Evolutionary conservation across 768 basidiomycete species (phyloP).

Genomic region (Chlorophyllum brunneum): DNA sequence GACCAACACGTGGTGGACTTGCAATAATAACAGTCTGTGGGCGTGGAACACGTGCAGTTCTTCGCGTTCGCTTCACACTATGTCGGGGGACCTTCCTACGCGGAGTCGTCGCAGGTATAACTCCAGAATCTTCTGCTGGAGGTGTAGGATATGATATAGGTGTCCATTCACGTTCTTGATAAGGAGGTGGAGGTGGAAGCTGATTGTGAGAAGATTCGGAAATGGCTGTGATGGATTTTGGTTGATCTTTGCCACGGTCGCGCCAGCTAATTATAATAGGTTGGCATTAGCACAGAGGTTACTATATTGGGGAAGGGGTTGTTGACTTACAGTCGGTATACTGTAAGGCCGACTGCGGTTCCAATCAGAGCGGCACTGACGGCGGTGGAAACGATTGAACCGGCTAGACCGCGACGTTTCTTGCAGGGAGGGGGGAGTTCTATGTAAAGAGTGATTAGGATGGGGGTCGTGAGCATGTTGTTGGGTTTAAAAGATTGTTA

Average conservation of each 20-base stretch:
- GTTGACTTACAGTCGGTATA: slow-evolving; percentile 71
- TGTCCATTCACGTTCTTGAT: slow-evolving; percentile 58
- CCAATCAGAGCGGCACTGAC: slow-evolving; percentile 84
- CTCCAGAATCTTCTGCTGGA: slow-evolving; percentile 28
- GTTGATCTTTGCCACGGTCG: slow-evolving; percentile 60
- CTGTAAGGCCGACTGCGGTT: slow-evolving; percentile 81
- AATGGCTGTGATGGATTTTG: slow-evolving; percentile 22
- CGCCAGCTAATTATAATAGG: slow-evolving; percentile 54
- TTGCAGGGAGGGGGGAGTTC: slow-evolving; percentile 73
- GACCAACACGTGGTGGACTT: slow-evolving; percentile 11
- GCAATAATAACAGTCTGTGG: slow-evolving; percentile 9
- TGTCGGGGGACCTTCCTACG: slow-evolving; percentile 9
- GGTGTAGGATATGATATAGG: slow-evolving; percentile 25
- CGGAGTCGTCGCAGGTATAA: not conserved
- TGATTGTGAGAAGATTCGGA: slow-evolving; percentile 22
- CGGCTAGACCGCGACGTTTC: slow-evolving; percentile 76
- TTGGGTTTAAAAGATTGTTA: not conserved
- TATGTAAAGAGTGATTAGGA: slow-evolving; percentile 52
- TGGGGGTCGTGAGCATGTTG: slow-evolving; percentile 26
- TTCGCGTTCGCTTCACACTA: slow-evolving; percentile 8
- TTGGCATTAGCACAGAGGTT: not conserved
- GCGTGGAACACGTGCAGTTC: slow-evolving; percentile 8
- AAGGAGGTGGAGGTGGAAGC: slow-evolving; percentile 58
- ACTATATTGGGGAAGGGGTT: slow-evolving; percentile 9
- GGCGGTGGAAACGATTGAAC: slow-evolving; percentile 80